A percentile compares a stretch with the other conserved stretches of the same genome.
Conservation (phyloP, 305 asterid species). For the Lippia alba region DNA sequence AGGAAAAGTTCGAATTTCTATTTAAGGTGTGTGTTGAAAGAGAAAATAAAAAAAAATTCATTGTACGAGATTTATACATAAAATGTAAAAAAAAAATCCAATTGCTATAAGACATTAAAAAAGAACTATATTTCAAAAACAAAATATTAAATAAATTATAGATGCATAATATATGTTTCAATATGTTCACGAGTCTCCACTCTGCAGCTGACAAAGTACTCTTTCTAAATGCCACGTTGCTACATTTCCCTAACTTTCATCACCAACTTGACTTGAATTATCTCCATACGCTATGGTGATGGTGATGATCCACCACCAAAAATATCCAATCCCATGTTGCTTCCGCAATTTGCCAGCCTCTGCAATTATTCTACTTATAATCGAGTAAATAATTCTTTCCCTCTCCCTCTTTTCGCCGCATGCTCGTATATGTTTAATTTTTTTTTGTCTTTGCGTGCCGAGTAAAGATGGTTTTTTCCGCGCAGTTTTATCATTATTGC, state of each 20-base stretch:
- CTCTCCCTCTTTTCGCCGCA: background rate
- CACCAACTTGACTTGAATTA: slow-evolving; percentile 20
- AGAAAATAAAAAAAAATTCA: no score
- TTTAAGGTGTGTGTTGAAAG: no score
- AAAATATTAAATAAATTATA: no score
- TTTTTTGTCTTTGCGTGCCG: background rate
- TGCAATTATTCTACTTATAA: slow-evolving; percentile 9
- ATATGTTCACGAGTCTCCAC: slow-evolving; percentile 12
- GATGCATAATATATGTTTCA: no score
- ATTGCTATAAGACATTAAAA: no score
- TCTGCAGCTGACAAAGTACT: slow-evolving; percentile 31
- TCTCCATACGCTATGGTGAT: slow-evolving; percentile 4
- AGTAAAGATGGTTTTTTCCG: slow-evolving; percentile 26
- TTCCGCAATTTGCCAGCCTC: slow-evolving; percentile 31
- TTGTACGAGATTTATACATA: no score
- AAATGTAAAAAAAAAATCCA: no score
- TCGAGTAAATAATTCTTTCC: slow-evolving; percentile 13
- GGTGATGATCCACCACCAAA: slow-evolving; percentile 19
- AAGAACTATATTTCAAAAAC: no score
- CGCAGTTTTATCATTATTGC: slow-evolving; percentile 16
- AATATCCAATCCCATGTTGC: slow-evolving; percentile 29
- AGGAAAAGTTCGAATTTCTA: no score
- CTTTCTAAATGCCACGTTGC: slow-evolving; percentile 36
- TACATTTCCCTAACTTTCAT: background rate
- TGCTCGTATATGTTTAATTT: background rate